Percentiles rank a stretch among this genome's conserved stretches.
These are phyloP conservation scores for Asterella californica DNA, from an alignment of 225 moss, liverwort and hornwort species.

Conservation along the genomic window DNA sequence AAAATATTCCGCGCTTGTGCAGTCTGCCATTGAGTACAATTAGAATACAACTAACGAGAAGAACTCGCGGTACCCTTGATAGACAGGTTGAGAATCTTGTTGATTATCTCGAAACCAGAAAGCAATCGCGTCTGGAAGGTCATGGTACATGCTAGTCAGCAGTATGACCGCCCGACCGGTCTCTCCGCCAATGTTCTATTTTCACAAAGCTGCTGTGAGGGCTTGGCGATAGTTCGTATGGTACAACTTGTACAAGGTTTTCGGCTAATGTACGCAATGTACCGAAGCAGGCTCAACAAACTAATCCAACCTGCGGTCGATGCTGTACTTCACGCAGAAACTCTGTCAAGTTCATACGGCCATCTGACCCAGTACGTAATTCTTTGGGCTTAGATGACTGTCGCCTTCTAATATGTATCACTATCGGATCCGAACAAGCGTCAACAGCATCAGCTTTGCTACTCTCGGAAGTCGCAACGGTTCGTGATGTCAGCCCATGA, in stretches of 20 bases:
- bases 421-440: slow-evolving; percentile 33
- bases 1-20: too few relatives aligned
- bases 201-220: neutral
- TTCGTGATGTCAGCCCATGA: slow-evolving; percentile 68
- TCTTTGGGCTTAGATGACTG: slow-evolving; percentile 32
- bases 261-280: neutral
- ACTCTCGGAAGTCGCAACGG: slow-evolving; percentile 23
- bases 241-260: slow-evolving; percentile 30
- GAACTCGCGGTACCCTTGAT: too few relatives aligned
- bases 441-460: slow-evolving; percentile 35
- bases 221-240: slow-evolving; percentile 2
- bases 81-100: too few relatives aligned
- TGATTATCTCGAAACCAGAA: neutral
- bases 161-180: slow-evolving; percentile 17
- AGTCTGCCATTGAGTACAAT: too few relatives aligned
- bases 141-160: slow-evolving; percentile 17
- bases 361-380: neutral
- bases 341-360: slow-evolving; percentile 42
- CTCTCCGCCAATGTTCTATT: neutral
- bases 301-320: slow-evolving; percentile 36
- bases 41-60: too few relatives aligned
- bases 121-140: neutral
- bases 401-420: slow-evolving; percentile 56
- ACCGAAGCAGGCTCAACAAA: slow-evolving; percentile 36
- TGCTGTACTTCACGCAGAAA: slow-evolving; percentile 74